Percentiles rank a stretch among this genome's conserved stretches.
phyloP scores from a whole-genome alignment of 371 early-diverging fungal genomes.

The Choanephora cucurbitarum region DNA sequence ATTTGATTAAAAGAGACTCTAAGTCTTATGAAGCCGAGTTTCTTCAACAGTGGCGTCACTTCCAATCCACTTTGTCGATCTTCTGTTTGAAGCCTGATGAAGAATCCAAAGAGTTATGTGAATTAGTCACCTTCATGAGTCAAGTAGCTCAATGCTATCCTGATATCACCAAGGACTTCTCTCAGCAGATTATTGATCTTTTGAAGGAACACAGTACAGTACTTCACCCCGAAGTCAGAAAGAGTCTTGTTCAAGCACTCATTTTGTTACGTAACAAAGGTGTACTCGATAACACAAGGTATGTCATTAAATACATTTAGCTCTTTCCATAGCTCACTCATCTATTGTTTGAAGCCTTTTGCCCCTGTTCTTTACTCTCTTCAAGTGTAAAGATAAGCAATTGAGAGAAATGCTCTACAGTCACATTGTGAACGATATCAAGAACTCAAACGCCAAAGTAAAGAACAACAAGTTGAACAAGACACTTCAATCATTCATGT shows the following conservation, averaged over 20 bases:
- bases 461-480: conserved; percentile 97
- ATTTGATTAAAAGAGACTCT: conserved; percentile 94
- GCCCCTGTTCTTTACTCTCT: conserved; percentile 92
- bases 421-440: conserved; percentile 94
- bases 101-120: conserved; percentile 80
- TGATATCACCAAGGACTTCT: conserved; percentile 75
- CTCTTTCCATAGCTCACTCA: background rate
- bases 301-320: conserved; percentile 1
- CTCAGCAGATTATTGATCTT: conserved; percentile 80
- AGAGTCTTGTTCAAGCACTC: conserved; percentile 86
- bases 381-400: conserved; percentile 89
- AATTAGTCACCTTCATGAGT: conserved; percentile 84
- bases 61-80: conserved; percentile 82
- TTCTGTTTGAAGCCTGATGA: conserved; percentile 88
- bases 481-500: conserved; percentile 94
- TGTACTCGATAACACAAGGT: conserved; percentile 64
- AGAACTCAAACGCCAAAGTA: conserved; percentile 84
- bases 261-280: conserved; percentile 89
- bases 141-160: conserved; percentile 88
- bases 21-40: conserved; percentile 93
- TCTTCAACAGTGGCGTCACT: conserved; percentile 89
- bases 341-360: conserved; percentile 56
- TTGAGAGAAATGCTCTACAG: conserved; percentile 85
- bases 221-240: conserved; percentile 82
- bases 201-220: conserved; percentile 77